phyloP scores from a whole-genome alignment of 2,329 filamentous ascomycete species.

The Fusarium euwallaceae region DNA sequence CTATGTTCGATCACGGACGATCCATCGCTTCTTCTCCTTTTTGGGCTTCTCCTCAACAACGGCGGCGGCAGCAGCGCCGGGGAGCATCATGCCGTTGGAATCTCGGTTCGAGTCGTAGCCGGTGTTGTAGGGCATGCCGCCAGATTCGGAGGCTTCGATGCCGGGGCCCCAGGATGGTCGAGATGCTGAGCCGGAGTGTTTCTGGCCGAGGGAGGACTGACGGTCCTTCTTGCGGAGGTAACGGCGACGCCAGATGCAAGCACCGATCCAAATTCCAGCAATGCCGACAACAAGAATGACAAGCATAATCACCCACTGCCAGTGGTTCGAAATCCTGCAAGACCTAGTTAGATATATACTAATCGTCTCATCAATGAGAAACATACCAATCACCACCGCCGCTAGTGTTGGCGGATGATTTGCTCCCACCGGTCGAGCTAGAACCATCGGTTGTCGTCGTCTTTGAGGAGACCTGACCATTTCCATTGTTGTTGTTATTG shows the following conservation, averaged over 20 bases:
- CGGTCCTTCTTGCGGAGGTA: conserved; percentile 79
- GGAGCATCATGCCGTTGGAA: conserved; percentile 43
- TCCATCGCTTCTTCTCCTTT: conserved; percentile 63
- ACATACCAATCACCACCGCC: conserved; percentile 64
- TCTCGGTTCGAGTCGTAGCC: conserved; percentile 46
- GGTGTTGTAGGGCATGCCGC: conserved; percentile 47
- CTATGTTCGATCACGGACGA: conserved; percentile 59
- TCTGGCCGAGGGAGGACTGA: conserved; percentile 54
- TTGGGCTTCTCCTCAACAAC: conserved; percentile 49
- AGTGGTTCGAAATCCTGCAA: conserved; percentile 76
- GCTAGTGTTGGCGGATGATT: conserved; percentile 36
- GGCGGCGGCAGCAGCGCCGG: conserved; percentile 25
- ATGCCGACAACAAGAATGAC: conserved; percentile 80
- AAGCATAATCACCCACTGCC: conserved; percentile 86
- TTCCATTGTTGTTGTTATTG: conserved; percentile 27
- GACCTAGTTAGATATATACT: conserved; percentile 8
- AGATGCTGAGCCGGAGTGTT: conserved; percentile 55
- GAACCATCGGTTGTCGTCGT: conserved; percentile 30
- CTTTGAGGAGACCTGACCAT: conserved; percentile 23
- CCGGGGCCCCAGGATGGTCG: conserved; percentile 54
- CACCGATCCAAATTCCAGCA: conserved; percentile 73
- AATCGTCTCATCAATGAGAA: background rate
- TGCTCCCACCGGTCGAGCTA: conserved; percentile 20
- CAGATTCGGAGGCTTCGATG: conserved; percentile 40
- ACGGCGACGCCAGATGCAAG: conserved; percentile 78